Conservation (phyloP, 2,329 filamentous ascomycete genomes). For the Neurospora sp. region DNA sequence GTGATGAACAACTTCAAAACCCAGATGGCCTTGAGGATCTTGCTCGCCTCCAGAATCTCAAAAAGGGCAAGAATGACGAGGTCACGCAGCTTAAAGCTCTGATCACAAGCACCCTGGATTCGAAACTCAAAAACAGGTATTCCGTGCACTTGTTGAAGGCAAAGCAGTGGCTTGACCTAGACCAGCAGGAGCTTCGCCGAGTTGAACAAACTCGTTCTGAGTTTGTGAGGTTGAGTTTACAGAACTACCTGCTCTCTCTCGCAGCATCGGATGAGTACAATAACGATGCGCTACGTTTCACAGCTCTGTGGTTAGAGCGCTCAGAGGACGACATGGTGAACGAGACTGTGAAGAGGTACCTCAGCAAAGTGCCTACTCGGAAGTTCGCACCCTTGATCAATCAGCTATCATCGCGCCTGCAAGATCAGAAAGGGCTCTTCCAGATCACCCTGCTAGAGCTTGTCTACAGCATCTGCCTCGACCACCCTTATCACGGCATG, state of each 20-base stretch:
- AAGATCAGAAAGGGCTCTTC: conserved; percentile 60
- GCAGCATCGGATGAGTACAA: conserved; percentile 80
- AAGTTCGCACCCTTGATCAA: conserved; percentile 95
- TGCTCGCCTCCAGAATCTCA: conserved; percentile 66
- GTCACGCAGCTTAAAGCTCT: conserved; percentile 61
- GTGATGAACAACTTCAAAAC: conserved; percentile 86
- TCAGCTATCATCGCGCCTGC: conserved; percentile 85
- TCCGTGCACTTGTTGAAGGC: conserved; percentile 58
- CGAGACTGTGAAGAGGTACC: conserved; percentile 58
- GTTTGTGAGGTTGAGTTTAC: conserved; percentile 79
- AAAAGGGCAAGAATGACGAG: conserved; percentile 72
- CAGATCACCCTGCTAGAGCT: conserved; percentile 66
- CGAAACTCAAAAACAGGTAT: conserved; percentile 46
- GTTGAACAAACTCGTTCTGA: conserved; percentile 67
- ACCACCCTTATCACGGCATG: conserved; percentile 95
- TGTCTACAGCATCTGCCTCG: conserved; percentile 73
- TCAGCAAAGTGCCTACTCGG: conserved; percentile 69
- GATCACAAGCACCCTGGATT: conserved; percentile 38
- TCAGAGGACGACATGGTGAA: conserved; percentile 71
- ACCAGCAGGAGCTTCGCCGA: conserved; percentile 75
- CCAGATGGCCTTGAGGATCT: conserved; percentile 78
- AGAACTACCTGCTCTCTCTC: conserved; percentile 85
- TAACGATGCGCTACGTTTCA: conserved; percentile 83
- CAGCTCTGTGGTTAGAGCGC: conserved; percentile 86
- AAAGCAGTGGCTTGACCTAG: conserved; percentile 83